Evolutionary conservation across 345 rosid genomes (phyloP).

Genomic region (Pugionium dolabratum): DNA sequence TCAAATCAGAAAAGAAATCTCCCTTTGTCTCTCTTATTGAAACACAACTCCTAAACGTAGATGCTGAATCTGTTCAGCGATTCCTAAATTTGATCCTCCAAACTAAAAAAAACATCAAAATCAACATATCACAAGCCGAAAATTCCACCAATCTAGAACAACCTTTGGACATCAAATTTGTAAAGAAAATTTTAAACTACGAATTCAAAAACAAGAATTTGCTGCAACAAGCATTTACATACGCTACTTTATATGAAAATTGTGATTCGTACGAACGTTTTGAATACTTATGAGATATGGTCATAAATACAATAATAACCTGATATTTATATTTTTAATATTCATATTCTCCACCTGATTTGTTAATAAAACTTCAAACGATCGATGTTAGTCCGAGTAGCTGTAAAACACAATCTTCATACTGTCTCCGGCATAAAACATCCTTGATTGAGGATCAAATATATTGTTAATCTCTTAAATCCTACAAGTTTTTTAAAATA

Average conservation of each 20-base stretch:
- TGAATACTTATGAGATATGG: slow-evolving; percentile 59
- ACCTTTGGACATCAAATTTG: slow-evolving; percentile 35
- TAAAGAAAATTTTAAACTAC: slow-evolving; percentile 54
- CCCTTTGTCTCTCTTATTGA: slow-evolving; percentile 13
- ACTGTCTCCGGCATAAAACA: slow-evolving; percentile 56
- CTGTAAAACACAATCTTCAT: slow-evolving; percentile 50
- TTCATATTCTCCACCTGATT: slow-evolving; percentile 49
- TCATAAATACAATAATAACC: slow-evolving; percentile 44
- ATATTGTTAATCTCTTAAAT: slow-evolving; percentile 23
- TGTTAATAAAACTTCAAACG: slow-evolving; percentile 61
- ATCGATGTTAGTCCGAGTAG: slow-evolving; percentile 64
- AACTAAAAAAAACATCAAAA: slow-evolving; percentile 2
- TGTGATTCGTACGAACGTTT: slow-evolving; percentile 49
- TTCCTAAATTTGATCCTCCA: neutral
- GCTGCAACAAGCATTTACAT: slow-evolving; percentile 61
- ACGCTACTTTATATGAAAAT: slow-evolving; percentile 34
- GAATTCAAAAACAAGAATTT: slow-evolving; percentile 46
- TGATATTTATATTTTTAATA: slow-evolving; percentile 42
- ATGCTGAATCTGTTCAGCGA: slow-evolving; percentile 3
- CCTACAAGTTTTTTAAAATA: neutral
- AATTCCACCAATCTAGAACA: neutral
- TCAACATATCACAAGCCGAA: slow-evolving; percentile 1
- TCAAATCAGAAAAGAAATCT: neutral
- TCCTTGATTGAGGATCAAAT: slow-evolving; percentile 63
- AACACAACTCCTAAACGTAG: slow-evolving; percentile 8